phyloP scores from a whole-genome alignment of 73 alveolate genomes.

The Uronychia setigera region DNA sequence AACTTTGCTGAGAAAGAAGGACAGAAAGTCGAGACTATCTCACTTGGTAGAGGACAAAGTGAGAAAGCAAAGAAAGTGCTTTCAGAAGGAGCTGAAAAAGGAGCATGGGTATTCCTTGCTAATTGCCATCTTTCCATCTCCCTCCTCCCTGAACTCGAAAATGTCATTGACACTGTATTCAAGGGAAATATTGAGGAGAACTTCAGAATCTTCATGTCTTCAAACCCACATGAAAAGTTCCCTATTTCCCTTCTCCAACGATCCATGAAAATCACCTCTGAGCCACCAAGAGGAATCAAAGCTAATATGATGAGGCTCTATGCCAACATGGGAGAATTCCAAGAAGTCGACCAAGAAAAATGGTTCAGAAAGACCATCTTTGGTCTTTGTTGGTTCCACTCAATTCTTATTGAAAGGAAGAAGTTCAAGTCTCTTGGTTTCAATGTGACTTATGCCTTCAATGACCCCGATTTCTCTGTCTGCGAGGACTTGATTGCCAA shows the following conservation, averaged over 20 bases:
- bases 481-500: constrained; percentile 98
- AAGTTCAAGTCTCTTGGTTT: constrained; percentile 99
- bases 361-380: constrained; percentile 72
- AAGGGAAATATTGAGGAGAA: constrained; percentile 91
- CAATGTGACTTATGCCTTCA: constrained; percentile 99
- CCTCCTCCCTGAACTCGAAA: constrained; percentile 90
- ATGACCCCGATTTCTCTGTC: constrained; percentile 99
- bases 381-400: constrained; percentile 97
- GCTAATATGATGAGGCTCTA: constrained; percentile 98
- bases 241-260: constrained; percentile 98
- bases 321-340: constrained; percentile 93
- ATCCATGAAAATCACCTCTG: constrained; percentile 99
- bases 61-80: constrained; percentile 85
- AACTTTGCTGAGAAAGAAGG: constrained; percentile 66
- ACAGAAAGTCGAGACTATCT: constrained; percentile 68
- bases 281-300: constrained; percentile 99
- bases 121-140: constrained; percentile 94
- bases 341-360: constrained; percentile 55
- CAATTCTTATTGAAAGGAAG: constrained; percentile 96
- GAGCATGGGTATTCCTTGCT: constrained; percentile 97
- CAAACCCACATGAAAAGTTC: constrained; percentile 99
- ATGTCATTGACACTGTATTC: constrained; percentile 87
- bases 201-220: constrained; percentile 98
- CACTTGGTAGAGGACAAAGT: constrained; percentile 90
- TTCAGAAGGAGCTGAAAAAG: constrained; percentile 89